Base-by-base conservation (phyloP, 106 monocot genomes). In the Hemerocallis citrina region DNA sequence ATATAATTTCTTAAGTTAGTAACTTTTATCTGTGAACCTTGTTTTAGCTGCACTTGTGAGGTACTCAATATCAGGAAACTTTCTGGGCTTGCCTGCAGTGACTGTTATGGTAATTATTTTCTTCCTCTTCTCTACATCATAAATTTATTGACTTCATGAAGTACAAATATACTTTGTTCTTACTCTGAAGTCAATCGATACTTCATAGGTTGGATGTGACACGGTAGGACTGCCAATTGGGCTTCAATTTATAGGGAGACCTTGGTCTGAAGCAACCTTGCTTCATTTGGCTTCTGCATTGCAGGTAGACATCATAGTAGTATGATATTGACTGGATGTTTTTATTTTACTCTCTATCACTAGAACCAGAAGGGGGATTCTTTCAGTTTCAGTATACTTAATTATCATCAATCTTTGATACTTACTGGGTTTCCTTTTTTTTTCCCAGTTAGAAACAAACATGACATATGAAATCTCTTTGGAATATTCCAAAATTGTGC, bases 221-320 rank as follows among this genome's bases (percentile, higher is more conserved):
- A 73, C 63, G 15, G 65, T 14, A 3, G 89, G 86, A 12, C 56
- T 94, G 80, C 89, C 94, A 27, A 74, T 94, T 21, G 94, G 94
- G 37, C 78, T 94, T 52, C 94, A 94, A 46, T 94, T 94, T 65
- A 94, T 94, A n/a, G 94, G 94, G 12, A 75, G 65, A 63, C 85
- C 89, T 49, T 94, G 89, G 89, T 94, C 86, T 34, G 94, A 94
- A 70, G 89, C 89, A 68, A 89, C 94, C 19, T 62, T 94, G 51
- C 83, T 94, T 42, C 89, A 94, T 68, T 39, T 94, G 15, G 94
- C 85, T 58, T 81, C 45, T 65, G 94, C 89, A 57, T 55, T 83
- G 69, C 83, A 93, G 93, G 93, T 93, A 72, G 1, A 8, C 1
- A 65, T 11, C 39, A 13, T 30, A 48, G 15, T 61, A 38, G 7